These are phyloP conservation scores for Coprinopsis cinerea DNA, from an alignment of 768 basidiomycete species.

Conservation along the genomic window DNA sequence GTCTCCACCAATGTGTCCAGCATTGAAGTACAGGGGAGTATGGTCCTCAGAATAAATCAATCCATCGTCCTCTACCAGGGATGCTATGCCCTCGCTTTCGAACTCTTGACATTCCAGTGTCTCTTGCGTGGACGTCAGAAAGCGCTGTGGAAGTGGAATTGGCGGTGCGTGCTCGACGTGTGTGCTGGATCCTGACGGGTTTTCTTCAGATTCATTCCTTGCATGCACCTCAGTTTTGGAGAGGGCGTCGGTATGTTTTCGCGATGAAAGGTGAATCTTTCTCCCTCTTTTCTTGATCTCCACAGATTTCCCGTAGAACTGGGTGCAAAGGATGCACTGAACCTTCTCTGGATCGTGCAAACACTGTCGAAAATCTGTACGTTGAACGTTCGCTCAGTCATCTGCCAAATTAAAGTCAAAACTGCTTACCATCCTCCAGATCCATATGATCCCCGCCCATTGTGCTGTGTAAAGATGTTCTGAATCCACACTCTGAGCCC, in stretches of 20 bases:
- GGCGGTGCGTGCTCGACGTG: not conserved
- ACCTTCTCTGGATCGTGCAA: not conserved
- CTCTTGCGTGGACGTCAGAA: not conserved
- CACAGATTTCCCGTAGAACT: not conserved
- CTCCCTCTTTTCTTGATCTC: not conserved
- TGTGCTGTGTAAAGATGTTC: not conserved
- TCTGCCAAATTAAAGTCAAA: not conserved
- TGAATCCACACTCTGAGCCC: not conserved
- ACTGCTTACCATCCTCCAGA: not conserved
- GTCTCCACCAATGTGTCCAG: not conserved
- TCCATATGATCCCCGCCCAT: not conserved
- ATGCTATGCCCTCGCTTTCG: not conserved
- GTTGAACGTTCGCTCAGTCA: not conserved
- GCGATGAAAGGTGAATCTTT: not conserved
- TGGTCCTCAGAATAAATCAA: not conserved
- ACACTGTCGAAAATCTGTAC: not conserved
- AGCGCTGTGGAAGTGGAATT: not conserved
- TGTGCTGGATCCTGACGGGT: not conserved
- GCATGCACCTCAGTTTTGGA: not conserved
- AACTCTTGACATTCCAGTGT: not conserved
- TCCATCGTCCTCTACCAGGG: not conserved
- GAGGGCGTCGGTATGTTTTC: not conserved
- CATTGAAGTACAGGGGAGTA: not conserved
- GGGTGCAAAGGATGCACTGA: not conserved
- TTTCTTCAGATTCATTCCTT: not conserved